Conservation (phyloP, 345 rosid genomes). For the Pistacia integerrima region DNA sequence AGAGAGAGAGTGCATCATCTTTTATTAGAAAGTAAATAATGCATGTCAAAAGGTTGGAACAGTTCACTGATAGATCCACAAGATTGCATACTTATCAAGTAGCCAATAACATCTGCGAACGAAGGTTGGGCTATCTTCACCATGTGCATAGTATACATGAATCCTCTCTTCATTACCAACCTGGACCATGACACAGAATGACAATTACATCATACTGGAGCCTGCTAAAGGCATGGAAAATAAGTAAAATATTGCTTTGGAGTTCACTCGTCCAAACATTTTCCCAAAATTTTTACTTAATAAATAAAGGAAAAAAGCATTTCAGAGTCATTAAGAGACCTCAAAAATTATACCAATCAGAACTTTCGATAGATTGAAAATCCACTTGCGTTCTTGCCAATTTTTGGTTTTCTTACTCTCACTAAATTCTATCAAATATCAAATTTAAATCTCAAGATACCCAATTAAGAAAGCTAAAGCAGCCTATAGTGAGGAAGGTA, state of each 20-base stretch:
- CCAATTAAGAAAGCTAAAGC: slow-evolving; percentile 11
- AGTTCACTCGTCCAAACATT: neutral
- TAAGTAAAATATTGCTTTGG: neutral
- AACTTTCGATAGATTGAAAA: neutral
- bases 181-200: slow-evolving; percentile 36
- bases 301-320: neutral
- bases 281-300: neutral
- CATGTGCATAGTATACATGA: slow-evolving; percentile 99
- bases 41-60: neutral
- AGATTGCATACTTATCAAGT: slow-evolving; percentile 82
- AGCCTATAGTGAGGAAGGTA: neutral
- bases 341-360: neutral
- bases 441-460: neutral
- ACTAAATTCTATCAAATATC: neutral
- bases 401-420: neutral
- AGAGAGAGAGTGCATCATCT: neutral
- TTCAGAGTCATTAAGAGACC: neutral
- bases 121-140: slow-evolving; percentile 84
- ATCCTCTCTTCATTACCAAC: slow-evolving; percentile 95
- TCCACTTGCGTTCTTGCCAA: neutral
- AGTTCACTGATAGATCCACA: slow-evolving; percentile 4
- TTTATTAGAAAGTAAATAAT: slow-evolving; percentile 11
- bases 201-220: slow-evolving; percentile 4
- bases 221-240: neutral
- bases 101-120: slow-evolving; percentile 99